Evolutionary conservation across 164 flowering plant species (phyloP).

Genomic region (Annona cherimola): DNA sequence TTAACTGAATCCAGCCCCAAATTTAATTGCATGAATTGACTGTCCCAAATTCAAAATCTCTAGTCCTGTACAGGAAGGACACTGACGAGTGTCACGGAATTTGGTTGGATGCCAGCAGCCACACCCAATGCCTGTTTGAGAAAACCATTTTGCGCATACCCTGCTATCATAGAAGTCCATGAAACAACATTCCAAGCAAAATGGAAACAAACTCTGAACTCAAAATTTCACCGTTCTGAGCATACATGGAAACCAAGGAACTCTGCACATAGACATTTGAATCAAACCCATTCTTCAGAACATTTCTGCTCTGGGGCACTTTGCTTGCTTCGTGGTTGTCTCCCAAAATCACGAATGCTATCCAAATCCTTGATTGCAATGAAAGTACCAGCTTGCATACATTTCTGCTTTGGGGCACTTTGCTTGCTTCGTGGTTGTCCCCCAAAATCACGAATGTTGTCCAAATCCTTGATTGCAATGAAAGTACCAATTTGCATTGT

Average conservation of each 20-base stretch:
- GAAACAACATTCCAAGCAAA: conserved; percentile 19
- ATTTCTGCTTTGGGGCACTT: too few species aligned
- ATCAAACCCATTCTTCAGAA: conserved; percentile 27
- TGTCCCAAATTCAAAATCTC: conserved; percentile 20
- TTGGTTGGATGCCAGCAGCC: conserved; percentile 22
- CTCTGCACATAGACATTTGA: conserved; percentile 27
- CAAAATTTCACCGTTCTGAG: conserved; percentile 21
- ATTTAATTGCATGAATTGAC: conserved; percentile 37
- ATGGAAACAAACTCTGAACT: conserved; percentile 24
- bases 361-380: too few species aligned
- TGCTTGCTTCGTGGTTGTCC: too few species aligned
- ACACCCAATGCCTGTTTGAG: conserved; percentile 17
- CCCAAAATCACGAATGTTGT: conserved; percentile 55
- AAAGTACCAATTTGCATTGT: conserved; percentile 55
- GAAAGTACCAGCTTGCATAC: too few species aligned
- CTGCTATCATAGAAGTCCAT: conserved; percentile 38
- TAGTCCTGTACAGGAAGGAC: conserved; percentile 27
- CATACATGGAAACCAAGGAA: conserved; percentile 28
- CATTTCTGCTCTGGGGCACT: too few species aligned
- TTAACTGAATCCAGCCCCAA: too few species aligned
- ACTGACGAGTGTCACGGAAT: conserved; percentile 30
- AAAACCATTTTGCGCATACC: conserved; percentile 28
- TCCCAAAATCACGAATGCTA: too few species aligned
- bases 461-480: conserved; percentile 65
- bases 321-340: too few species aligned